Percentiles rank a stretch among this genome's conserved stretches.
Evolutionary conservation across 2,329 filamentous ascomycete species (phyloP).

Genomic region (Exophiala oligosperma): DNA sequence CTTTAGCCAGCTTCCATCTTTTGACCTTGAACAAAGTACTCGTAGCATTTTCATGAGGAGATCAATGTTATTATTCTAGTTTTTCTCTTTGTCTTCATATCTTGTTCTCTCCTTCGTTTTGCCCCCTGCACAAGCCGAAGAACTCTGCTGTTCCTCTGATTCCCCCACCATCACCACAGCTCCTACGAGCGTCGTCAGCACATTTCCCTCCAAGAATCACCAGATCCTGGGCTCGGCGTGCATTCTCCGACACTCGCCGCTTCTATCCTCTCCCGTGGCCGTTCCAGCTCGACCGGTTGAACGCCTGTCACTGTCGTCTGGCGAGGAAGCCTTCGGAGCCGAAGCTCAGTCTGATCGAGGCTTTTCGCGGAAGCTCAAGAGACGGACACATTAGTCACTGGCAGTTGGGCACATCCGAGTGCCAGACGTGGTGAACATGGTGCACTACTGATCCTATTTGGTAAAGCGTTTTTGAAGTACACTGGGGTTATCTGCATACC

Average conservation of each 20-base stretch:
- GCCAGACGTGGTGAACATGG: constrained; percentile 11
- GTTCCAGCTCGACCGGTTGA: neutral
- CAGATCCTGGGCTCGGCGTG: constrained; percentile 16
- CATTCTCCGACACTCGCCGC: constrained; percentile 10
- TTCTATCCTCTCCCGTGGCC: neutral
- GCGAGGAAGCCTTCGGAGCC: constrained; percentile 3
- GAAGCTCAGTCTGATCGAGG: neutral
- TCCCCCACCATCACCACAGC: constrained; percentile 11
- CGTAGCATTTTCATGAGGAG: no score
- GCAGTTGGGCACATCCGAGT: constrained; percentile 8
- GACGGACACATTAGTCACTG: constrained; percentile 4
- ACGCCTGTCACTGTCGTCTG: neutral
- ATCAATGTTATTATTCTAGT: neutral
- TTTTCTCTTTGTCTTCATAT: neutral
- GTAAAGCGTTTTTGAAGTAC: no score
- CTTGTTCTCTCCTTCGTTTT: neutral
- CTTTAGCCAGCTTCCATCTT: no score
- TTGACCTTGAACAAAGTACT: no score
- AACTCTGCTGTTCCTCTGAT: constrained; percentile 11
- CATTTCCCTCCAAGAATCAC: constrained; percentile 12
- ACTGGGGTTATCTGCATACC: no score
- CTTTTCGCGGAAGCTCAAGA: constrained; percentile 7
- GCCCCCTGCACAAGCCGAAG: neutral
- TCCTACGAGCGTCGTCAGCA: constrained; percentile 7
- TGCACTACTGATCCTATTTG: neutral